Evolutionary conservation across 2,329 filamentous ascomycete species (phyloP).

Genomic region (Proliferodiscus dingleyae): DNA sequence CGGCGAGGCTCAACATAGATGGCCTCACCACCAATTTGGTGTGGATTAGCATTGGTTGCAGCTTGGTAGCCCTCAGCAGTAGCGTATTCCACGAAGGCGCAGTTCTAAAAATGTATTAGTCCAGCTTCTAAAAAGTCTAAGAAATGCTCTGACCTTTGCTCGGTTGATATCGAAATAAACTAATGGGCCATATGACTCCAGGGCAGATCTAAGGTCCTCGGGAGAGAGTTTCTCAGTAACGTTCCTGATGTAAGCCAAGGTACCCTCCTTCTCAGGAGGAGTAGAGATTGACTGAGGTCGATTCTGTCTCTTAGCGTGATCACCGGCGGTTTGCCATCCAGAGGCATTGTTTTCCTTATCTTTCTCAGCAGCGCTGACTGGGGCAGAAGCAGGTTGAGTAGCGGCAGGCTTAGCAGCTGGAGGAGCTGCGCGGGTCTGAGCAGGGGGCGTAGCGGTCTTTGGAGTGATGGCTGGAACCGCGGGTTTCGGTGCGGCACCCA

Average conservation of each 20-base stretch:
- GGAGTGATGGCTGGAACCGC: conserved; percentile 43
- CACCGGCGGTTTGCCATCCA: conserved; percentile 84
- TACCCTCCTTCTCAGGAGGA: conserved; percentile 65
- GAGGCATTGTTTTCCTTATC: conserved; percentile 30
- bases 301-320: conserved; percentile 79
- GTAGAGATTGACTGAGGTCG: conserved; percentile 63
- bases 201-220: conserved; percentile 62
- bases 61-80: conserved; percentile 75
- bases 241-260: conserved; percentile 90
- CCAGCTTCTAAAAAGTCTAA: not conserved
- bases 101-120: conserved; percentile 60
- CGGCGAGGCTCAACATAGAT: conserved; percentile 88
- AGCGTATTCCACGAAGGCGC: conserved; percentile 92
- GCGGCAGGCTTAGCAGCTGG: conserved; percentile 35
- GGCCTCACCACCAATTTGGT: conserved; percentile 74
- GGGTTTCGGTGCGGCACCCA: conserved; percentile 56
- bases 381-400: conserved; percentile 43
- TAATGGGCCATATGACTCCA: conserved; percentile 69
- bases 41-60: conserved; percentile 79
- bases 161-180: conserved; percentile 74
- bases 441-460: conserved; percentile 52
- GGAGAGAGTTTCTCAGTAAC: conserved; percentile 84
- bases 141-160: conserved; percentile 61
- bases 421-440: conserved; percentile 50
- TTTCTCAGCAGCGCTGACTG: conserved; percentile 28